phyloP scores from a whole-genome alignment of 1,284 basidiomycete species.

The Inonotus obliquus region DNA sequence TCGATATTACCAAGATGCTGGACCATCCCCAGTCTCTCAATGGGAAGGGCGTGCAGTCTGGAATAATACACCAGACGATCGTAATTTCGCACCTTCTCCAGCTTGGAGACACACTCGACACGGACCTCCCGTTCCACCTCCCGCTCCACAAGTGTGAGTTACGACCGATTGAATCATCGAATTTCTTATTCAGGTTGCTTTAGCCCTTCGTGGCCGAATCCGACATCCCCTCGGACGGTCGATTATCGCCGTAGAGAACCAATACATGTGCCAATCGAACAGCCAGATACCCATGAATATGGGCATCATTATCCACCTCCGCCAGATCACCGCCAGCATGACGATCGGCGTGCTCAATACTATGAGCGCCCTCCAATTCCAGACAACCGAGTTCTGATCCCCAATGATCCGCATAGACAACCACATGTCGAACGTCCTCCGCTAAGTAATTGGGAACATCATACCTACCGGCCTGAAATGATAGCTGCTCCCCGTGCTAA shows the following conservation, averaged over 20 bases:
- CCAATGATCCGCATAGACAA: not conserved
- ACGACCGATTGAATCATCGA: constrained; percentile 8
- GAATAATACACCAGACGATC: constrained; percentile 8
- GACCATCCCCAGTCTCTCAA: constrained; percentile 7
- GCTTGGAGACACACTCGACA: constrained; percentile 59
- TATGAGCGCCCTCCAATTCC: constrained; percentile 3
- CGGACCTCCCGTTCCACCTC: constrained; percentile 22
- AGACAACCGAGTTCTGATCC: not conserved
- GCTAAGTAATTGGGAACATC: not conserved
- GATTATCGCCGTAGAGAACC: constrained; percentile 5
- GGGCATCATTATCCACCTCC: not conserved
- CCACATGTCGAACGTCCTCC: not conserved
- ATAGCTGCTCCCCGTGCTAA: not conserved
- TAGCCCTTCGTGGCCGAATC: not conserved
- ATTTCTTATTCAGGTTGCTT: not conserved
- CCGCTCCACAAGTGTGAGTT: constrained; percentile 16
- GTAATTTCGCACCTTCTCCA: constrained; percentile 58
- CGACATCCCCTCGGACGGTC: not conserved
- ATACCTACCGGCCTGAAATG: constrained; percentile 8
- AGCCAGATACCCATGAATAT: constrained; percentile 2
- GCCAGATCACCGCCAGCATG: constrained; percentile 3
- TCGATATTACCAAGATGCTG: constrained; percentile 30
- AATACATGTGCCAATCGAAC: not conserved
- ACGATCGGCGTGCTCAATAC: not conserved
- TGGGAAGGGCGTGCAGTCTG: constrained; percentile 42